phyloP scores from a whole-genome alignment of 1,284 basidiomycete genomes.

The Ceratobasidium sp. region DNA sequence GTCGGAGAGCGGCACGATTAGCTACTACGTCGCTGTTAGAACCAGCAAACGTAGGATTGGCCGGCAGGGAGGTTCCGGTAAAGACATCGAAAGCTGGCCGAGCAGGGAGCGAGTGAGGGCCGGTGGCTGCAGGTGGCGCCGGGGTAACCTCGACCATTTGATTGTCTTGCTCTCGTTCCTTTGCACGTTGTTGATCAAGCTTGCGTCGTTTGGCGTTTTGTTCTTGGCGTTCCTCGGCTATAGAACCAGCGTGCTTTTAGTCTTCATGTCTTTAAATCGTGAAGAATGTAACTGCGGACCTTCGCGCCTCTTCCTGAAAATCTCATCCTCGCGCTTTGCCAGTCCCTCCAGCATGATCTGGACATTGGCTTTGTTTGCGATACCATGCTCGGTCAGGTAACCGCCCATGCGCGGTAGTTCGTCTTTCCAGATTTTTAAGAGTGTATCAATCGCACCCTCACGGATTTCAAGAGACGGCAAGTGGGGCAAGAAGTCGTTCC shows the following conservation, averaged over 20 bases:
- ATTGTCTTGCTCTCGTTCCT: conserved; percentile 59
- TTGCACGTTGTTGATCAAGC: conserved; percentile 73
- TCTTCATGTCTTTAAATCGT: background rate
- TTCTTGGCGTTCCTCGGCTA: conserved; percentile 94
- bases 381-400: conserved; percentile 95
- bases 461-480: conserved; percentile 98
- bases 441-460: conserved; percentile 97
- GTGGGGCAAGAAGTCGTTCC: conserved; percentile 99
- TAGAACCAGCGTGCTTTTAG: conserved; percentile 49
- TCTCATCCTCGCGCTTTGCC: conserved; percentile 93
- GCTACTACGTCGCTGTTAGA: conserved; percentile 89
- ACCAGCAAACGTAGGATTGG: conserved; percentile 66
- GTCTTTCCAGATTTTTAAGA: conserved; percentile 95
- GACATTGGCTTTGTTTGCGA: conserved; percentile 85
- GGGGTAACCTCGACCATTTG: conserved; percentile 34
- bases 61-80: conserved; percentile 52
- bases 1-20: conserved; percentile 88
- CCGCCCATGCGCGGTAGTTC: conserved; percentile 96
- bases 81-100: conserved; percentile 72
- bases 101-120: conserved; percentile 67
- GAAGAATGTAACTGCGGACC: conserved; percentile 65
- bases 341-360: conserved; percentile 97
- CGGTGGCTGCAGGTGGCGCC: conserved; percentile 38
- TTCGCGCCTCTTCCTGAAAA: conserved; percentile 93
- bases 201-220: conserved; percentile 89